Percentiles rank a stretch among this genome's conserved stretches.
These are phyloP conservation scores for Rubroboletus pulcherrimus DNA, from an alignment of 768 basidiomycete species.

Conservation along the genomic window DNA sequence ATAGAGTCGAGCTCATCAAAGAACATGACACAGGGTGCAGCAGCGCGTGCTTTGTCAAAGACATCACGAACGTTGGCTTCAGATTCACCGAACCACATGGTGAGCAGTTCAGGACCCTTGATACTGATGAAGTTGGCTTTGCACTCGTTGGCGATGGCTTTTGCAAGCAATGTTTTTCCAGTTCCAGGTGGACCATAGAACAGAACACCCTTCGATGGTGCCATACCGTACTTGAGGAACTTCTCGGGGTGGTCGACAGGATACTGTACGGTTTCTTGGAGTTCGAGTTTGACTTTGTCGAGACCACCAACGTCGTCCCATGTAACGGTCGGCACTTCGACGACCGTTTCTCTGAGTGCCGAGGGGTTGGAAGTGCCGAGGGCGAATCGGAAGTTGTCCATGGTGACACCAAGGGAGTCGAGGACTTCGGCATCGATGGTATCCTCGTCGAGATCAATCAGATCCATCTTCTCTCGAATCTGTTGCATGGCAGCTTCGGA, in stretches of 20 bases:
- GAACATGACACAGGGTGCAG: constrained; percentile 99
- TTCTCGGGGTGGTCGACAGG: constrained; percentile 99
- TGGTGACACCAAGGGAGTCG: constrained; percentile 97
- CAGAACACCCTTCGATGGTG: constrained; percentile 97
- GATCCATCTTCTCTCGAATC: constrained; percentile 99
- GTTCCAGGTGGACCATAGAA: constrained; percentile 99
- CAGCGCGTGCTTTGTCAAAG: constrained; percentile 99
- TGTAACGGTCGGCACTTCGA: constrained; percentile 97
- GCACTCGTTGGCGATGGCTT: constrained; percentile 99
- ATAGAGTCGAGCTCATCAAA: constrained; percentile 99
- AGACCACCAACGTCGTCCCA: constrained; percentile 99
- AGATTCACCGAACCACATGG: constrained; percentile 99
- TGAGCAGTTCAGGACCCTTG: constrained; percentile 98
- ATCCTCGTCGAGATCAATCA: constrained; percentile 94
- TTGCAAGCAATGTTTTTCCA: constrained; percentile 97
- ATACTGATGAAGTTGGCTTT: constrained; percentile 99
- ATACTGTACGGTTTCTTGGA: constrained; percentile 99
- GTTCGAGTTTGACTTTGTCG: constrained; percentile 98
- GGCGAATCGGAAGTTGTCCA: constrained; percentile 99
- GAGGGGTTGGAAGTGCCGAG: constrained; percentile 97
- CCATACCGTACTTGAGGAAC: constrained; percentile 99
- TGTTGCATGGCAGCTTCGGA: constrained; percentile 99
- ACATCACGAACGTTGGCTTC: constrained; percentile 99
- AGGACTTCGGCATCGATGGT: constrained; percentile 99
- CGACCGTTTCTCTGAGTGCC: constrained; percentile 97